Base-by-base conservation (phyloP, 2,329 filamentous ascomycete species). In the Davidsoniella neocaledoniae region DNA sequence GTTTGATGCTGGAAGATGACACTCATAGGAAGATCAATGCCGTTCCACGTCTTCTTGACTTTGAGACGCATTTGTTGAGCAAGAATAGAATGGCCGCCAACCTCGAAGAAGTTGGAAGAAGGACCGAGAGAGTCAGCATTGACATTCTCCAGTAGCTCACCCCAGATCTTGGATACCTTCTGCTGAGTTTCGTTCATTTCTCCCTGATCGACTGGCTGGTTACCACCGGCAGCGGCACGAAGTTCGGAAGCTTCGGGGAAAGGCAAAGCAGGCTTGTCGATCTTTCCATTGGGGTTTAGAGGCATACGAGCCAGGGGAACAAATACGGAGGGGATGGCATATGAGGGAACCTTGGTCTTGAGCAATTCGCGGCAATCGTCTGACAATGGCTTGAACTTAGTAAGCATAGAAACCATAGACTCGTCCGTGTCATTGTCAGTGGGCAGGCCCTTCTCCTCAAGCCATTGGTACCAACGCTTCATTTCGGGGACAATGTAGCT, bases 401-500 rank as follows among this genome's bases (percentile, higher is more conserved):
- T 67, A 65, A 48, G 65, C 66, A 52, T 66, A 8, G 52, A 51
- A 25, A 53, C 44, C 54, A 56, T 55, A 17, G 55, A 53, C 39
- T 55, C 54, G 21, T 56, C 54, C 16, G 37, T 50, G 29, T 25
- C 37, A 10, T 48, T 45, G 29, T 53, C 47, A 4, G 47, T 50
- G 12, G 49, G 47, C 9, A 54, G 52, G 26, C 46, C 55, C 48
- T 50, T 51, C 21, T 53, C 48, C 45, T 48, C 64, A 26, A 88
- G 68, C 75, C 79, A 90, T 17, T 73, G 66, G 40, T 71, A 66
- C 86, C 86, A 94, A 56, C 81, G 74, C 55, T 73, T 73, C 64
- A 79, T 72, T 57, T 94, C 83, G 8, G 88, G 86, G 2, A 95
- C 87, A 53, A 94, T 77, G 63, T 95, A 95, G 62, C 81, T 94